Evolutionary conservation across 2,329 filamentous ascomycete genomes (phyloP).

Genomic region (Parastagonospora avenae): DNA sequence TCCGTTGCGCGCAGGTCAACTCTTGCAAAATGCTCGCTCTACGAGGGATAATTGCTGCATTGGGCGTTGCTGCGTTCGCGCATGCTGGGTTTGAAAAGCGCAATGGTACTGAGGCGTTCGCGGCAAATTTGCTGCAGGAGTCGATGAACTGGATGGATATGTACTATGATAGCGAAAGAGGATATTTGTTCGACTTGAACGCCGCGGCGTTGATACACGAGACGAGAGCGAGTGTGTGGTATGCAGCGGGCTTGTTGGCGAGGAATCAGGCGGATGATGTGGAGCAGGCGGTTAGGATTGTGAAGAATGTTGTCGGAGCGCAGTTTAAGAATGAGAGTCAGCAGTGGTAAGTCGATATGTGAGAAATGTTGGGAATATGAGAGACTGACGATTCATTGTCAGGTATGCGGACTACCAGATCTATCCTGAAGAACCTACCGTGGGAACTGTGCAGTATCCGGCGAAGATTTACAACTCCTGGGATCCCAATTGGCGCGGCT

Average conservation of each 20-base stretch:
- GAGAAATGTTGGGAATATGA: not conserved
- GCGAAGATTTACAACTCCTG: constrained; percentile 60
- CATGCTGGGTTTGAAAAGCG: constrained; percentile 8
- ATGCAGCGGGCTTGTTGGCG: constrained; percentile 63
- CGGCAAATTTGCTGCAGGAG: constrained; percentile 41
- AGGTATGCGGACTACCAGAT: constrained; percentile 59
- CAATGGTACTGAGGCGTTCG: constrained; percentile 22
- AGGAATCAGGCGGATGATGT: constrained; percentile 59
- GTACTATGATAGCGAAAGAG: constrained; percentile 58
- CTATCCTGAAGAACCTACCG: constrained; percentile 62
- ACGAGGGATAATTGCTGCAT: constrained; percentile 1
- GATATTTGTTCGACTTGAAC: constrained; percentile 60
- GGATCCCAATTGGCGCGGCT: constrained; percentile 70
- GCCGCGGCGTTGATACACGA: constrained; percentile 59
- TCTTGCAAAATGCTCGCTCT: not conserved
- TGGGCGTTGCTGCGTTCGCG: constrained; percentile 15
- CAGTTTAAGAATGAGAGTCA: constrained; percentile 59
- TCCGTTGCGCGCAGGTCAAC: not conserved
- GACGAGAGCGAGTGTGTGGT: constrained; percentile 64
- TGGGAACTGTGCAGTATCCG: constrained; percentile 59
- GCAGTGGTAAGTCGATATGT: constrained; percentile 57
- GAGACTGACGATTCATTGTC: not conserved
- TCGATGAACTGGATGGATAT: constrained; percentile 63
- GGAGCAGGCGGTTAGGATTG: constrained; percentile 58
- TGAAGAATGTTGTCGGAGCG: constrained; percentile 58